phyloP scores from a whole-genome alignment of 2,329 filamentous ascomycete species.

The Xylaria multiplex region DNA sequence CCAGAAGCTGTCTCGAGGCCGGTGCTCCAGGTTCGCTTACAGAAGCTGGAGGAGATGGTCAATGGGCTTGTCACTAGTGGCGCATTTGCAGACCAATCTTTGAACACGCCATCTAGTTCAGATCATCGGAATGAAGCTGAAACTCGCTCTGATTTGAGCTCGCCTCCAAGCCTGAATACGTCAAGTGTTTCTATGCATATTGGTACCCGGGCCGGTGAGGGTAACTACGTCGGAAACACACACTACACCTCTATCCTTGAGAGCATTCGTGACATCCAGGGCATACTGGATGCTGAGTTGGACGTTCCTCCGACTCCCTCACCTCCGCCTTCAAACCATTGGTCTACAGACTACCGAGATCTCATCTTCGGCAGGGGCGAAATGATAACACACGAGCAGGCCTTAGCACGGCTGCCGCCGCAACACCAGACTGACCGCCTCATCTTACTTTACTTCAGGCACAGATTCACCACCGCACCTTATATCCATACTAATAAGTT shows the following conservation, averaged over 20 bases:
- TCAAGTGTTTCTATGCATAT: constrained; percentile 37
- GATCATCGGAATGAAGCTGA: constrained; percentile 46
- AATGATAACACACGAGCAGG: constrained; percentile 49
- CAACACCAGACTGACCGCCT: constrained; percentile 48
- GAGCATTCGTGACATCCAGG: constrained; percentile 51
- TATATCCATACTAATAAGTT: constrained; percentile 56
- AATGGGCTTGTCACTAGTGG: constrained; percentile 46
- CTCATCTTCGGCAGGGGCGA: constrained; percentile 45
- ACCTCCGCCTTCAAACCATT: constrained; percentile 43
- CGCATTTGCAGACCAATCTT: constrained; percentile 38
- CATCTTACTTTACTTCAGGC: constrained; percentile 50
- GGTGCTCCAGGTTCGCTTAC: constrained; percentile 50
- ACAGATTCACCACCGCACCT: constrained; percentile 49
- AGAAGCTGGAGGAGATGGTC: constrained; percentile 52
- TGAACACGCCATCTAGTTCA: constrained; percentile 46
- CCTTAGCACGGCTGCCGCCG: constrained; percentile 47
- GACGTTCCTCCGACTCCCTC: constrained; percentile 44
- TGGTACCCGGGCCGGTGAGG: constrained; percentile 40
- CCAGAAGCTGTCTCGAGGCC: constrained; percentile 47
- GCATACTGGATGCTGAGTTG: constrained; percentile 46
- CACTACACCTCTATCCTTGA: constrained; percentile 52
- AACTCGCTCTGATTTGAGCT: constrained; percentile 46
- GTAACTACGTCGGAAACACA: constrained; percentile 50
- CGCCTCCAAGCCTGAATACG: constrained; percentile 43
- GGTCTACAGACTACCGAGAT: constrained; percentile 43